A percentile compares a stretch with the other conserved stretches of the same genome.
Conservation (phyloP, 2,329 filamentous ascomycete genomes). For the Stagonosporopsis rhizophila region DNA sequence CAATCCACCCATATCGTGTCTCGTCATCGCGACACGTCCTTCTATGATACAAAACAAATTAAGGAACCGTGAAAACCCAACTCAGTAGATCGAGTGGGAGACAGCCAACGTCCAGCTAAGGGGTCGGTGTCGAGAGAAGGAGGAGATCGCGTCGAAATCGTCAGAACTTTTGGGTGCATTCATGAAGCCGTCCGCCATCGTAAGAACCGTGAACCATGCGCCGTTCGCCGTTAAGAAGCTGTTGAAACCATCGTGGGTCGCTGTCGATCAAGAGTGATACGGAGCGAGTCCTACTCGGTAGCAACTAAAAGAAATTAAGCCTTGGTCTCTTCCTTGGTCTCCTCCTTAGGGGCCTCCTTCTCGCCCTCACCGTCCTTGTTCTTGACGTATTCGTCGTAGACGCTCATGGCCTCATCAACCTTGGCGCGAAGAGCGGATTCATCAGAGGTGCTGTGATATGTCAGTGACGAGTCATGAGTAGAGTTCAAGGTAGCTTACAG, state of each 20-base stretch:
- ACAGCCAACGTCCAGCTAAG: conserved; percentile 40
- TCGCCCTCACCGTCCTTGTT: conserved; percentile 63
- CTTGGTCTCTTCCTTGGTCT: conserved; percentile 56
- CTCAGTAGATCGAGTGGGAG: conserved; percentile 24
- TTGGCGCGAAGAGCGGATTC: conserved; percentile 88
- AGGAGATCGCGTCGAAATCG: conserved; percentile 35
- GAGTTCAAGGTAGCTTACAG: conserved; percentile 72
- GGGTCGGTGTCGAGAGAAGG: conserved; percentile 31
- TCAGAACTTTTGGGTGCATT: conserved; percentile 48
- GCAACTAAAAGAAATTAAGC: conserved; percentile 45
- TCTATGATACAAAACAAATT: conserved; percentile 46
- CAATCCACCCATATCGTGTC: conserved; percentile 34
- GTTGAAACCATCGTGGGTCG: conserved; percentile 37
- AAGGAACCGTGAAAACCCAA: conserved; percentile 32
- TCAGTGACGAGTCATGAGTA: conserved; percentile 34
- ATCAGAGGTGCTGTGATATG: conserved; percentile 77
- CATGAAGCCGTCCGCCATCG: conserved; percentile 43
- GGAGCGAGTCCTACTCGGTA: conserved; percentile 40
- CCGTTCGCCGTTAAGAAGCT: conserved; percentile 46
- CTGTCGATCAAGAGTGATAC: conserved; percentile 36
- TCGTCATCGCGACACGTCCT: conserved; percentile 35
- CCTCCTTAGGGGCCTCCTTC: conserved; percentile 51
- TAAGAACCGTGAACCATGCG: conserved; percentile 41
- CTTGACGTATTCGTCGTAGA: conserved; percentile 98
- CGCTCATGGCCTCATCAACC: conserved; percentile 95